These are phyloP conservation scores for Geoglossum glabrum DNA, from an alignment of 495 filamentous ascomycete genomes.

Conservation along the genomic window DNA sequence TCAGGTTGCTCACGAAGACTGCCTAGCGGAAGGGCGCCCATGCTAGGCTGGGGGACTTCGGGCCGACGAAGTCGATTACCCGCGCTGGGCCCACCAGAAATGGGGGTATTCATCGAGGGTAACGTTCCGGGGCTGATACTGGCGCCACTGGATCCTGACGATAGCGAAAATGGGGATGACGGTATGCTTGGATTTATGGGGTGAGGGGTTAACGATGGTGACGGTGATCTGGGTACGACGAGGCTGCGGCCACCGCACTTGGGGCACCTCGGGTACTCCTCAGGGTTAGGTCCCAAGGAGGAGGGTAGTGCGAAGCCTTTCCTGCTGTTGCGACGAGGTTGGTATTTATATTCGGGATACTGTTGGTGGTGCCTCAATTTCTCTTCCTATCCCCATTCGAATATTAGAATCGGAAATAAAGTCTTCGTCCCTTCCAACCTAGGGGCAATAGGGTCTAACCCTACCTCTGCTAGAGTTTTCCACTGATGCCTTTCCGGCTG, in stretches of 20 bases:
- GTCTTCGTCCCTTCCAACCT: neutral
- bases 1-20: slow-evolving; percentile 6
- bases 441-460: slow-evolving; percentile 4
- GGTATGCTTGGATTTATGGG: neutral
- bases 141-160: neutral
- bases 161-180: neutral
- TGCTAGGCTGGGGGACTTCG: neutral
- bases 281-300: slow-evolving; percentile 20
- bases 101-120: slow-evolving; percentile 10
- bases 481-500: slow-evolving; percentile 66
- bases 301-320: slow-evolving; percentile 10
- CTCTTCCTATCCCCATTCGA: slow-evolving; percentile 40
- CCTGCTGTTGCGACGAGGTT: slow-evolving; percentile 59
- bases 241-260: slow-evolving; percentile 45
- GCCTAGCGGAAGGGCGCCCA: neutral
- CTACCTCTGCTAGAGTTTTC: slow-evolving; percentile 73
- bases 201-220: slow-evolving; percentile 25
- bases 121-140: neutral
- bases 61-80: neutral
- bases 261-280: slow-evolving; percentile 29
- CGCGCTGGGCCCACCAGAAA: slow-evolving; percentile 5
- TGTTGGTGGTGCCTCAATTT: slow-evolving; percentile 76
- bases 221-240: slow-evolving; percentile 31
- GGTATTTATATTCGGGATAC: slow-evolving; percentile 87
- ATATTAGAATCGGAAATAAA: neutral